Evolutionary conservation across 164 flowering plant genomes (phyloP).

Genomic region (Taxillus chinensis): DNA sequence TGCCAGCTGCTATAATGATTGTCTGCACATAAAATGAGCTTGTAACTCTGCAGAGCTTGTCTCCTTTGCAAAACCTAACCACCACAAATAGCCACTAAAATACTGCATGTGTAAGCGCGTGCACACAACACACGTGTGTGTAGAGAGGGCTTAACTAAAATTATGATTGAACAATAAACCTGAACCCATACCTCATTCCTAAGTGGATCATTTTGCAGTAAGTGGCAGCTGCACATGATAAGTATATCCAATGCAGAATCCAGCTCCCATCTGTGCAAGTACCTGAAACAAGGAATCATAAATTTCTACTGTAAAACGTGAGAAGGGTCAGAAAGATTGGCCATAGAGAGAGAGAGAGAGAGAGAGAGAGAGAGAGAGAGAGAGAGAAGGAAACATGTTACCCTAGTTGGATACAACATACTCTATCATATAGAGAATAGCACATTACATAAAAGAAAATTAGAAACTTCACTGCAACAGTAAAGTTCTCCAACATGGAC

Average conservation of each 20-base stretch:
- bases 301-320: too few species aligned
- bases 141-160: not conserved
- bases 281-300: slow-evolving; percentile 32
- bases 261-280: slow-evolving; percentile 82
- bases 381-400: too few species aligned
- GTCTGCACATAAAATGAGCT: slow-evolving; percentile 80
- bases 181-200: slow-evolving; percentile 48
- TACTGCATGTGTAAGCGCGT: too few species aligned
- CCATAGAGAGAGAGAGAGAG: too few species aligned
- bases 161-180: not conserved
- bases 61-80: slow-evolving; percentile 66
- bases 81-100: slow-evolving; percentile 9
- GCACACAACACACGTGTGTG: too few species aligned
- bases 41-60: slow-evolving; percentile 80
- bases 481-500: too few species aligned
- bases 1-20: slow-evolving; percentile 87
- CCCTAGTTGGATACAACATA: too few species aligned
- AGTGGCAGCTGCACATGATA: slow-evolving; percentile 94
- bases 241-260: slow-evolving; percentile 90
- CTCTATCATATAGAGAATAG: too few species aligned
- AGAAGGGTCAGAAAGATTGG: too few species aligned
- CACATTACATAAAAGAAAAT: too few species aligned
- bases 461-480: too few species aligned
- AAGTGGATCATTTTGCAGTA: slow-evolving; percentile 51
- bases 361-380: too few species aligned